Base-by-base conservation (phyloP, 179 eudicot genomes). In the Silene vulgaris region DNA sequence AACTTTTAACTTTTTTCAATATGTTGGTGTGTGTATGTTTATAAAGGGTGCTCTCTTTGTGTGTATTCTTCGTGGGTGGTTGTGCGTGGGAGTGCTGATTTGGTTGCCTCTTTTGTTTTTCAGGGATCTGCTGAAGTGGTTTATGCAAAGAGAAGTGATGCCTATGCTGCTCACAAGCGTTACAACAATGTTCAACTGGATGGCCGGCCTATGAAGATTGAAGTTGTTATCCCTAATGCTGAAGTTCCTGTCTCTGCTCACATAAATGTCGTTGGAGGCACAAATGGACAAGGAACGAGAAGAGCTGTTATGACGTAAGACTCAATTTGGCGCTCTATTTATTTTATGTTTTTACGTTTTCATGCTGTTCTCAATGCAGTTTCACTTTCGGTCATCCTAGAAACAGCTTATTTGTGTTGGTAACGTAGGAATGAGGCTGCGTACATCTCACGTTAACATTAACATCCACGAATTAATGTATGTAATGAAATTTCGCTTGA, bases 51-150 rank as follows among this genome's bases (percentile, higher is more conserved):
- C 54, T 68, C 13, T 68, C 73, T 69, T 69, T 69, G 19, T 8
- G 28, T 13, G 74, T 30, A 11, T 21, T 48, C 6, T 28, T 8
- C 3, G 29, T 54, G 29, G 37, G 14, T 54, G 48, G n/a, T 48
- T n/a, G 65, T 73, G 54, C 0, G 1, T 17, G 50, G 37, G 16
- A 8, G 20, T 4, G 57, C 62, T 78, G 5, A 72, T 71, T 29
- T 50, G 54, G 23, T 63, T 74, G 16, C 28, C 4, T 65, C 52
- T 23, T 19, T 74, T 45, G 60, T 43, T 21, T 60, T 75, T 30
- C 85, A 95, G 97, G 99, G 99, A 79, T 86, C 97, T 16, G 96
- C 97, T 72, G 97, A 95, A 83, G 95, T 95, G 54, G 88, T 95
- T 50, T 95, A 85, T 79, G 84, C 84, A 14, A 87, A 86, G 75